Evolutionary conservation across 768 basidiomycete genomes (phyloP).

Genomic region (Suillus variegatus): DNA sequence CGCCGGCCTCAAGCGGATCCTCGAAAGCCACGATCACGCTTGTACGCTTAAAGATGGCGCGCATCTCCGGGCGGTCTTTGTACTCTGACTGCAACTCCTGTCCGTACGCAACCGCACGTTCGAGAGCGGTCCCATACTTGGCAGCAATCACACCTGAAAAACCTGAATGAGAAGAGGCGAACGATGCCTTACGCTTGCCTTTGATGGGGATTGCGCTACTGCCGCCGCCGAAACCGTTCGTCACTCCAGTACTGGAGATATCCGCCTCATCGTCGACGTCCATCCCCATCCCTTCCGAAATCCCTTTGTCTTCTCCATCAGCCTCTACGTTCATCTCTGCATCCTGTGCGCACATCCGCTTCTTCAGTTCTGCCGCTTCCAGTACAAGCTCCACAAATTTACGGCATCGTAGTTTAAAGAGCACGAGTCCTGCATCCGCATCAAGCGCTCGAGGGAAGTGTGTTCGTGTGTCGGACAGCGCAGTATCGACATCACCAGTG

Average conservation of each 20-base stretch:
- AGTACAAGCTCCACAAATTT: slow-evolving; percentile 84
- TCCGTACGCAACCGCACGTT: slow-evolving; percentile 72
- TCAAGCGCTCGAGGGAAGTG: slow-evolving; percentile 67
- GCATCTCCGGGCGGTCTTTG: slow-evolving; percentile 62
- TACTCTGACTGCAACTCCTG: slow-evolving; percentile 70
- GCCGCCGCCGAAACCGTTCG: slow-evolving; percentile 13
- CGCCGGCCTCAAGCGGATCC: slow-evolving; percentile 68
- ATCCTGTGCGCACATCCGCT: slow-evolving; percentile 52
- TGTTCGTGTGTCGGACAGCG: slow-evolving; percentile 53
- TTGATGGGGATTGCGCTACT: slow-evolving; percentile 31
- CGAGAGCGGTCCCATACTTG: slow-evolving; percentile 60
- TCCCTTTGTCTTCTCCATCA: slow-evolving; percentile 41
- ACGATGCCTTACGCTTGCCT: slow-evolving; percentile 30
- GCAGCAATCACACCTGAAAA: slow-evolving; percentile 28
- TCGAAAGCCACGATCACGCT: slow-evolving; percentile 81
- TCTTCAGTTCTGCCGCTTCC: slow-evolving; percentile 68
- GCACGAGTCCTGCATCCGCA: slow-evolving; percentile 66
- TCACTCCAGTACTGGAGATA: slow-evolving; percentile 11
- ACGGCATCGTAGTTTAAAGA: slow-evolving; percentile 82
- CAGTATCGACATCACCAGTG: slow-evolving; percentile 69
- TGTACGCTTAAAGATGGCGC: slow-evolving; percentile 68
- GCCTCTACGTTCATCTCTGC: slow-evolving; percentile 31
- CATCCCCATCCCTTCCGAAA: slow-evolving; percentile 52
- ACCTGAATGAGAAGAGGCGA: slow-evolving; percentile 26
- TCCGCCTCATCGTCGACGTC: slow-evolving; percentile 49